Conservation (phyloP, 169 alveolate species). For the Eimeria necatrix region DNA sequence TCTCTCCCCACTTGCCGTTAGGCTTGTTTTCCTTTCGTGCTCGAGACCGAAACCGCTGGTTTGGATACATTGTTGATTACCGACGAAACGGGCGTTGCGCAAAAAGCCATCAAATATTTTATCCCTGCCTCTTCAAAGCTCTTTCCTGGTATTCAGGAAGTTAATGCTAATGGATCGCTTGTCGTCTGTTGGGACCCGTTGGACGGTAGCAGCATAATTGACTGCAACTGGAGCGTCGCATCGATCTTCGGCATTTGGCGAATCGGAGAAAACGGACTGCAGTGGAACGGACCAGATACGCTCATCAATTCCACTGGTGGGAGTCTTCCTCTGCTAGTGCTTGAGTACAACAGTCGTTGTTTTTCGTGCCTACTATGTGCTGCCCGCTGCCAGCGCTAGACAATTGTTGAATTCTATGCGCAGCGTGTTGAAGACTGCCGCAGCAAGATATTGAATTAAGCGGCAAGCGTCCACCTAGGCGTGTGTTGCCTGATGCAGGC, state of each 20-base stretch:
- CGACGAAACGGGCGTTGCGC: too few relatives aligned
- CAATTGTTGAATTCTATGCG: too few relatives aligned
- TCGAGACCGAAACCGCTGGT: too few relatives aligned
- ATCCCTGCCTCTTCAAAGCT: not conserved
- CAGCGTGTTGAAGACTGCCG: too few relatives aligned
- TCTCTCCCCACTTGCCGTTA: not conserved
- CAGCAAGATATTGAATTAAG: too few relatives aligned
- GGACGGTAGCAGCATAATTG: conserved; percentile 93
- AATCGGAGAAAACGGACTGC: conserved; percentile 82
- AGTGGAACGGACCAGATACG: conserved; percentile 78
- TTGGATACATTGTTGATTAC: too few relatives aligned
- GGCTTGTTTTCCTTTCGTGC: not conserved
- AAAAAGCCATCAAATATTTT: too few relatives aligned
- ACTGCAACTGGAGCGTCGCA: conserved; percentile 92
- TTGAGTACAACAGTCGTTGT: too few relatives aligned
- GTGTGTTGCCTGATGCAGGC: conserved; percentile 66
- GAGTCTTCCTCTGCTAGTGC: not conserved
- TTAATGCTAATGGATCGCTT: conserved; percentile 83
- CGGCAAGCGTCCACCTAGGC: not conserved
- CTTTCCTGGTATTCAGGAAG: conserved; percentile 66
- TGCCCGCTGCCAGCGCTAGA: too few relatives aligned
- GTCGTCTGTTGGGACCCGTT: conserved; percentile 93
- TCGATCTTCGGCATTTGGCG: conserved; percentile 93
- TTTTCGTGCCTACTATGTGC: too few relatives aligned
- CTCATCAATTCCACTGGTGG: conserved; percentile 81